Conservation (phyloP, 805 yeast genomes). For the Martiniozyma abietophila region DNA sequence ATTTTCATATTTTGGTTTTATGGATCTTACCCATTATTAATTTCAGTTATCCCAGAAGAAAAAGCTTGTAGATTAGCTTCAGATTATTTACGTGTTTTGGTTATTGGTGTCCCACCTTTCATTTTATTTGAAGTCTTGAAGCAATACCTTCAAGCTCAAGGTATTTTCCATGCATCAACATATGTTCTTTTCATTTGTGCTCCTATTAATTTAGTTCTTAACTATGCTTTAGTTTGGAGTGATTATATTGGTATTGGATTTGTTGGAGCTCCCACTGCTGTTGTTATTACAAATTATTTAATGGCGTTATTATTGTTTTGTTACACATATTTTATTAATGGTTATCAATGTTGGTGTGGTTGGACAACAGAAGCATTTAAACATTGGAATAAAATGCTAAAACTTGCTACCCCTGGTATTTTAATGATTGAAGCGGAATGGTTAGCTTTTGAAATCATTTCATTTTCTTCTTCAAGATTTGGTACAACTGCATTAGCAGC, state of each 20-base stretch:
- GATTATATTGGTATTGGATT: conserved; percentile 39
- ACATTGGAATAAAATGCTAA: conserved; percentile 36
- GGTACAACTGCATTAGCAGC: conserved; percentile 48
- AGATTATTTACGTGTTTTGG: conserved; percentile 35
- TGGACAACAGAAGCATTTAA: conserved; percentile 32
- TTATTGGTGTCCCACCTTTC: conserved; percentile 50
- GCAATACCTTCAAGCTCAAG: conserved; percentile 49
- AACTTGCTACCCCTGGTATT: conserved; percentile 45
- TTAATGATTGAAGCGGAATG: conserved; percentile 55
- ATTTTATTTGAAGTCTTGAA: conserved; percentile 47
- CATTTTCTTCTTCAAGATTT: conserved; percentile 44
- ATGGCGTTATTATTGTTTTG: conserved; percentile 39
- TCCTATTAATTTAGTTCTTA: conserved; percentile 42
- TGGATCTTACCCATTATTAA: conserved; percentile 25
- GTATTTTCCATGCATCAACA: conserved; percentile 48
- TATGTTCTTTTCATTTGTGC: conserved; percentile 44
- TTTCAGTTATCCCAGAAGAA: conserved; percentile 35
- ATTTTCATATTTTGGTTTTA: conserved; percentile 33
- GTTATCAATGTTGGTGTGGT: conserved; percentile 46
- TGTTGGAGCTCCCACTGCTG: conserved; percentile 52
- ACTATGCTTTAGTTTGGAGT: conserved; percentile 37
- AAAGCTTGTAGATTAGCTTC: conserved; percentile 40
- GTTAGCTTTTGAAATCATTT: conserved; percentile 47
- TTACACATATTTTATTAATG: conserved; percentile 34
- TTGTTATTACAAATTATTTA: conserved; percentile 46